phyloP scores from a whole-genome alignment of 148 eudicot genomes.

The Heliosperma pusillum region DNA sequence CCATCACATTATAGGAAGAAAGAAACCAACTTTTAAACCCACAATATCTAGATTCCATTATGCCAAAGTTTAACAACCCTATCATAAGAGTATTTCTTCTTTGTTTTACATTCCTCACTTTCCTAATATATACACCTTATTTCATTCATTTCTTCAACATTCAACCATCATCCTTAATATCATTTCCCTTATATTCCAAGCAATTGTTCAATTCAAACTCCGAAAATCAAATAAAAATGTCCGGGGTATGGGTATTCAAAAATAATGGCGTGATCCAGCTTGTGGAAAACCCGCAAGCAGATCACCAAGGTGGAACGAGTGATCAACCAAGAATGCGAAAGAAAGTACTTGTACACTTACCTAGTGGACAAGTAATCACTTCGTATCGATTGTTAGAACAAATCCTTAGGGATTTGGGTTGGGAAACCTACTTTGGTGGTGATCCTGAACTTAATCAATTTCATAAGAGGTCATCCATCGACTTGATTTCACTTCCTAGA shows the following conservation, averaged over 20 bases:
- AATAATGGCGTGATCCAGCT: constrained; percentile 41
- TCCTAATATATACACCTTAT: constrained; percentile 3
- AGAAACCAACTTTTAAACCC: constrained; percentile 11
- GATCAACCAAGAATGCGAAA: constrained; percentile 22
- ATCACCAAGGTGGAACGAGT: constrained; percentile 5
- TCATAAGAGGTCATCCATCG: constrained; percentile 44
- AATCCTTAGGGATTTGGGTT: constrained; percentile 41
- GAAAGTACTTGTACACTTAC: constrained; percentile 42
- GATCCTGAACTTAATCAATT: constrained; percentile 44
- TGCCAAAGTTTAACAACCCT: constrained; percentile 14
- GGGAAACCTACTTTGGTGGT: constrained; percentile 45
- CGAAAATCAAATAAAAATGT: neutral
- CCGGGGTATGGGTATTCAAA: constrained; percentile 53
- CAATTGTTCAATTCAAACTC: too few species aligned
- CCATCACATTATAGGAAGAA: neutral
- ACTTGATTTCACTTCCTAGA: constrained; percentile 52
- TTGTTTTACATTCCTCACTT: constrained; percentile 19
- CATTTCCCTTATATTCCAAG: neutral
- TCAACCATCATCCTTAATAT: constrained; percentile 6
- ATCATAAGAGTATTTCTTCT: constrained; percentile 17
- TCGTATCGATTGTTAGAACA: constrained; percentile 38
- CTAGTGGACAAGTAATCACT: constrained; percentile 37
- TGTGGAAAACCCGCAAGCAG: constrained; percentile 37
- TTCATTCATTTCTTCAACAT: constrained; percentile 5
- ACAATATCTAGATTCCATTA: constrained; percentile 27